Conservation (phyloP, 2,329 filamentous ascomycete genomes). For the Eutypella sp. region DNA sequence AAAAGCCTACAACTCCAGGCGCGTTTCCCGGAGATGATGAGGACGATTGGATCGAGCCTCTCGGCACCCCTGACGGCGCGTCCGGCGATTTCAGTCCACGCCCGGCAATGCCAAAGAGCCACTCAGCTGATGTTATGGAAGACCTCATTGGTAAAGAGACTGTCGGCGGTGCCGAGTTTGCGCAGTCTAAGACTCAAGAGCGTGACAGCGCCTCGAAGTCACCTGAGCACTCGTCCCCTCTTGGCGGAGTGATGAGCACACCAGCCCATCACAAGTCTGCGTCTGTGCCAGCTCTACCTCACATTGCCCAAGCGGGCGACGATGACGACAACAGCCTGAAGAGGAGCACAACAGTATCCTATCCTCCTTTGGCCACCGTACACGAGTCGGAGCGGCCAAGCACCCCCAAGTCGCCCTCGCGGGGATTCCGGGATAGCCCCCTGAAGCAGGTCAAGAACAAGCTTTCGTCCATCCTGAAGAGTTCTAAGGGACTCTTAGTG, state of each 20-base stretch:
- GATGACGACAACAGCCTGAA: slow-evolving; percentile 38
- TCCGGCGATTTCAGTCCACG: slow-evolving; percentile 38
- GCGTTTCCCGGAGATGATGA: slow-evolving; percentile 56
- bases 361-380: slow-evolving; percentile 47
- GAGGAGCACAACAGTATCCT: slow-evolving; percentile 59
- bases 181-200: slow-evolving; percentile 36
- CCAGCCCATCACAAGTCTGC: slow-evolving; percentile 56
- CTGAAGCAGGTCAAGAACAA: slow-evolving; percentile 91
- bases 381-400: slow-evolving; percentile 38
- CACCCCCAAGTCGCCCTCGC: slow-evolving; percentile 50
- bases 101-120: slow-evolving; percentile 53
- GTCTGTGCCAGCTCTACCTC: slow-evolving; percentile 53
- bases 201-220: slow-evolving; percentile 28
- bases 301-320: slow-evolving; percentile 14
- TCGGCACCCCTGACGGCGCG: slow-evolving; percentile 31
- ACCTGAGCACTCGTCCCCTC: slow-evolving; percentile 28
- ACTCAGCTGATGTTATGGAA: slow-evolving; percentile 59
- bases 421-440: slow-evolving; percentile 64
- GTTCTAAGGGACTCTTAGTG: slow-evolving; percentile 78
- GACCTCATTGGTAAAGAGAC: slow-evolving; percentile 44
- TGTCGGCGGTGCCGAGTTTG: slow-evolving; percentile 43
- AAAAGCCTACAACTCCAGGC: slow-evolving; percentile 44
- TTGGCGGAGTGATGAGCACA: slow-evolving; percentile 26
- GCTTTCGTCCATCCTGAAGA: slow-evolving; percentile 84
- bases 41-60: slow-evolving; percentile 61